Base-by-base conservation (phyloP, 1,284 basidiomycete species). In the Ganoderma lucidum region DNA sequence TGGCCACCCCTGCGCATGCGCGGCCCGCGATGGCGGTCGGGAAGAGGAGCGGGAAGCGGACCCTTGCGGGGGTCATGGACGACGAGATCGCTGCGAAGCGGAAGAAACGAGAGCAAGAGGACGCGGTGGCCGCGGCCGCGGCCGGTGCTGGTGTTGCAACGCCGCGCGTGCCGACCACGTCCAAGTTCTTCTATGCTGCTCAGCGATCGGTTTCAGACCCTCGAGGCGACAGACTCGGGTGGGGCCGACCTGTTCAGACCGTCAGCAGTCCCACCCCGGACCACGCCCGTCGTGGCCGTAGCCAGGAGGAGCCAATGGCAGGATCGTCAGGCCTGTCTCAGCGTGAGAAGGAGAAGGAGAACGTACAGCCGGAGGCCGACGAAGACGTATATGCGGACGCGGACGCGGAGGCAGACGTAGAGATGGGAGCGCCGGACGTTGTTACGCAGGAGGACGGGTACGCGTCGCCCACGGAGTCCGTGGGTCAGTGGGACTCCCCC, bases 361-460 rank as follows among this genome's bases (percentile, higher is more conserved):
- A 87, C 63, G 60, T 73, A 60, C 72, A 77, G 59, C 73, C 76
- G 65, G 75, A 77, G 41, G 62, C 41, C 28, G 65, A 61, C 56
- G 80, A 83, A 61, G 74, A 75, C 41, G 79, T 81, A 64, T 81
- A 84, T 60, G 75, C 73, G 17, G 61, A 48, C 51, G 82, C 83
- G 73, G 92, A 93, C 78, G 92, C 93, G 76, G 92, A 92, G 63
- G 84, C 85, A 67, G 82, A 83, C 32, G 78, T 78, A 59, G 73
- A 76, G 66, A 76, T 78, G 64, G 80, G 83, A 63, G 75, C 82
- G 67, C 75, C 74, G 28, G 82, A 84, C 64, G 76, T 72, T 23
- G 89, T 93, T 44, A 82, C 84, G 75, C 93, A 93, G 79, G 93
- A 94, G 76, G 92, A 92, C 73, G 92, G 93, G 45, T 94, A 94